A percentile compares a stretch with the other conserved stretches of the same genome.
These are phyloP conservation scores for Mycena pura DNA, from an alignment of 768 basidiomycete genomes.

Conservation along the genomic window DNA sequence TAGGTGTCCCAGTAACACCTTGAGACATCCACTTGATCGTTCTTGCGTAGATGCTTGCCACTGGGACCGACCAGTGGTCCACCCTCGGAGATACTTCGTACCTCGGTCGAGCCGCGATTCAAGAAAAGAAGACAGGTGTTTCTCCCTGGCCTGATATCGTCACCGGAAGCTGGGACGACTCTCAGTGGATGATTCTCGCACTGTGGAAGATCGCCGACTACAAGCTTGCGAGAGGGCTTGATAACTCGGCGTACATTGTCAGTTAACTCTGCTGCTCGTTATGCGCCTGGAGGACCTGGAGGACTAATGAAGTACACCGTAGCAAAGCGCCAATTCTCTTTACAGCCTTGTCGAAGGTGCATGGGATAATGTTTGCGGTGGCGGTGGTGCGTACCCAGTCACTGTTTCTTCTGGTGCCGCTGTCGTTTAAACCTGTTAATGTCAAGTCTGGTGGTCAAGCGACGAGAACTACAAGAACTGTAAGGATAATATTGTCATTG, in stretches of 20 bases:
- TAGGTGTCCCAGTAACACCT: no score
- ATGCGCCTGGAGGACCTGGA: no score
- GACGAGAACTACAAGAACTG: constrained; percentile 62
- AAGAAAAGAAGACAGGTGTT: constrained; percentile 33
- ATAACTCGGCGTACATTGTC: constrained; percentile 37
- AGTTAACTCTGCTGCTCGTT: constrained; percentile 16
- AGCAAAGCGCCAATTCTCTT: constrained; percentile 54
- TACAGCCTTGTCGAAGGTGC: constrained; percentile 57
- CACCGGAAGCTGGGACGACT: constrained; percentile 58
- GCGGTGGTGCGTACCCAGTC: constrained; percentile 47
- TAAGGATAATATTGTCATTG: not conserved
- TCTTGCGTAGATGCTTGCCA: constrained; percentile 57
- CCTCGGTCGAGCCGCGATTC: constrained; percentile 49
- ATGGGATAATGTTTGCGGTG: constrained; percentile 58
- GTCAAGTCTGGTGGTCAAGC: constrained; percentile 63
- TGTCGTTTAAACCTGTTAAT: not conserved
- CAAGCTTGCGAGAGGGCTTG: constrained; percentile 48
- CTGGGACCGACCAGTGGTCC: constrained; percentile 47
- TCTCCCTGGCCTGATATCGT: constrained; percentile 52
- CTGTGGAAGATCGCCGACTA: constrained; percentile 66
- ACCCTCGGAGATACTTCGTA: constrained; percentile 50
- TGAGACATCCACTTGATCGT: no score
- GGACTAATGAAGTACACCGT: not conserved
- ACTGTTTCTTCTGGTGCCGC: not conserved
- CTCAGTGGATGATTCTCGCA: constrained; percentile 60